These are phyloP conservation scores for Acrodontium crateriforme DNA, from an alignment of 2,329 filamentous ascomycete species.

Conservation along the genomic window DNA sequence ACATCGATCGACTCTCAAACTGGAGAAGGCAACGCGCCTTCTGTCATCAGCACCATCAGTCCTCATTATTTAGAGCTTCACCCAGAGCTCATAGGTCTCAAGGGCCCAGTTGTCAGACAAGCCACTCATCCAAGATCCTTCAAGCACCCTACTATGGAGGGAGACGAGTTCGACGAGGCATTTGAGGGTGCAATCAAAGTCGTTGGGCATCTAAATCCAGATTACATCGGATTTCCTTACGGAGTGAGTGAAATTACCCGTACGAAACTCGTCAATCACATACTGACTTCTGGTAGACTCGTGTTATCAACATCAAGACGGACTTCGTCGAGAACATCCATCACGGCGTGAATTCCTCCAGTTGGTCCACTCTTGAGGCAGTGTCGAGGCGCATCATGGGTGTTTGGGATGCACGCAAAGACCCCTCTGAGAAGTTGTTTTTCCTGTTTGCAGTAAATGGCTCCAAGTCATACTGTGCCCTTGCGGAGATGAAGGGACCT, in stretches of 20 bases:
- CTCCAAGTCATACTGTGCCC: constrained; percentile 16
- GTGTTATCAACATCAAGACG: constrained; percentile 19
- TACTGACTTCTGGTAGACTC: constrained; percentile 11
- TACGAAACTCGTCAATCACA: background rate
- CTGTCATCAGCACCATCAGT: constrained; percentile 4
- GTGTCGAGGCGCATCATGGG: constrained; percentile 16
- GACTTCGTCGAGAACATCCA: constrained; percentile 14
- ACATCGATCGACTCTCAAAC: too few species aligned
- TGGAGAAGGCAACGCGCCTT: too few species aligned
- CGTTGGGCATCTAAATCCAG: constrained; percentile 15
- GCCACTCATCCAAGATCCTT: constrained; percentile 3
- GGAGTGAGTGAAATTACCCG: constrained; percentile 10
- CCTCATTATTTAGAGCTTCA: constrained; percentile 5
- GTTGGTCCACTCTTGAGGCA: constrained; percentile 11
- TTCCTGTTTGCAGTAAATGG: constrained; percentile 19
- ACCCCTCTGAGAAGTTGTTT: constrained; percentile 11
- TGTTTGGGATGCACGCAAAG: constrained; percentile 10
- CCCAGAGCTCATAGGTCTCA: constrained; percentile 5
- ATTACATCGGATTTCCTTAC: constrained; percentile 12
- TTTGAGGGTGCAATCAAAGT: constrained; percentile 9
- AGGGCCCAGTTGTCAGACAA: constrained; percentile 2
- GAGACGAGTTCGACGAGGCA: constrained; percentile 8
- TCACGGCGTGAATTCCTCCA: constrained; percentile 7
- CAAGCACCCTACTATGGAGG: constrained; percentile 4
- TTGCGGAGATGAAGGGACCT: constrained; percentile 17